A percentile compares a stretch with the other conserved stretches of the same genome.
phyloP scores from a whole-genome alignment of 495 filamentous ascomycete species.

The Bryoglossum gracile region DNA sequence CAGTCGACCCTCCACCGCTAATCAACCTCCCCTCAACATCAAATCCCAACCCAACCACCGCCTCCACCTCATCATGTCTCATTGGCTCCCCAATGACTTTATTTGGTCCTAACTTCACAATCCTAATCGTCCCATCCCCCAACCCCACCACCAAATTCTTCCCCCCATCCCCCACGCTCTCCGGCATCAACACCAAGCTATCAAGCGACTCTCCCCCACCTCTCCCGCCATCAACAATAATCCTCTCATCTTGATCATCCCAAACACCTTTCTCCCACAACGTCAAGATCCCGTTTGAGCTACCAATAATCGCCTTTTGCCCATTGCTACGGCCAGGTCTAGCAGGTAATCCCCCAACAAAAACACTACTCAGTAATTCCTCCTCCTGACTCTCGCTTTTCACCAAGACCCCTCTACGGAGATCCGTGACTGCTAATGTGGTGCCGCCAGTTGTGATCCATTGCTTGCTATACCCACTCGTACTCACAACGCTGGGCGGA shows the following conservation, averaged over 20 bases:
- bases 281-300: constrained; percentile 70
- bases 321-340: constrained; percentile 58
- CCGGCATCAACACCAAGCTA: constrained; percentile 57
- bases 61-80: constrained; percentile 77
- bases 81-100: constrained; percentile 50
- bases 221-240: constrained; percentile 54
- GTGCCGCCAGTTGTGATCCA: constrained; percentile 89
- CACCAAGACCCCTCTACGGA: constrained; percentile 72
- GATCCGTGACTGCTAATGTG: constrained; percentile 81
- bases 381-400: constrained; percentile 91
- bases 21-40: constrained; percentile 80
- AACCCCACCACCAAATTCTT: constrained; percentile 69
- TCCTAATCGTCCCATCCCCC: constrained; percentile 55
- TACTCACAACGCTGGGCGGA: constrained; percentile 67
- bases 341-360: constrained; percentile 58
- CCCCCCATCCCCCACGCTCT: constrained; percentile 53
- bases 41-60: constrained; percentile 70
- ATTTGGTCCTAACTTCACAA: constrained; percentile 46
- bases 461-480: constrained; percentile 81
- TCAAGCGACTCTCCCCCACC: constrained; percentile 66
- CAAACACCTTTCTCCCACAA: constrained; percentile 90
- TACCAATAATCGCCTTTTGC: constrained; percentile 73
- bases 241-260: constrained; percentile 89
- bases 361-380: constrained; percentile 72
- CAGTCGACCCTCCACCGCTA: constrained; percentile 69